Evolutionary conservation across 805 yeast species (phyloP), one percentile per base, ranked within the genome.

Genomic region (Saccharomycopsis babjevae): DNA sequence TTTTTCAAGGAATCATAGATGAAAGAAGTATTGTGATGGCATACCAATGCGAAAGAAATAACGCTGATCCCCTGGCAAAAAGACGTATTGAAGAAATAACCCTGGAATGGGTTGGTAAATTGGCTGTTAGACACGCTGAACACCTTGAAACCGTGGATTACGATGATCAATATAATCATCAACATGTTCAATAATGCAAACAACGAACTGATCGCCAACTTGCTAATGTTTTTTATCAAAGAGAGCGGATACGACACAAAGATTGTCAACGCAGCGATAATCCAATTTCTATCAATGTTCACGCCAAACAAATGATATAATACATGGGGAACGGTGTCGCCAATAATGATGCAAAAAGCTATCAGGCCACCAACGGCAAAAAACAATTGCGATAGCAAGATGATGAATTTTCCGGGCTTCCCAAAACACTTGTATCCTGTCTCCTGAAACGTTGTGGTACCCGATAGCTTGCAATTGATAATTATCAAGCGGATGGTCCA

Each of bases 301-400:
- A 87, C 79, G 0, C 78, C 76, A 25, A 46, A 46, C 5, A 86
- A 63, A n/a, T 79, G 70, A 40, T 73, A 70, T 56, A 93, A 71
- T 3, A 92, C 97, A 71, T 90, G 97, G 0, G 98, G 97, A 40
- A 93, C 84, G 0, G 97, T 88, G 68, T 92, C 98, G 22, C 98
- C 98, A 38, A 92, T 90, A 66, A 92, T 93, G 58, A 92, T 92
- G 63, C 96, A 88, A 72, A 90, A 93, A 1, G 97, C 97, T 78
- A 90, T 84, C 63, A 90, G 83, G 0, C 98, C 98, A 30, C 98
- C 97, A 68, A 89, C 85, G 0, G 98, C 97, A 77, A 92, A 92
- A 4, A 89, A 75, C 1, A 94, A 91, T 69, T 92, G 96, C 0
- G 96, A 83, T 2, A 86, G 67, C 30, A 92, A 76, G 36, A 92